A percentile compares a stretch with the other conserved stretches of the same genome.
phyloP scores from a whole-genome alignment of 2,329 filamentous ascomycete genomes.

The Aspergillus pseudonomiae region DNA sequence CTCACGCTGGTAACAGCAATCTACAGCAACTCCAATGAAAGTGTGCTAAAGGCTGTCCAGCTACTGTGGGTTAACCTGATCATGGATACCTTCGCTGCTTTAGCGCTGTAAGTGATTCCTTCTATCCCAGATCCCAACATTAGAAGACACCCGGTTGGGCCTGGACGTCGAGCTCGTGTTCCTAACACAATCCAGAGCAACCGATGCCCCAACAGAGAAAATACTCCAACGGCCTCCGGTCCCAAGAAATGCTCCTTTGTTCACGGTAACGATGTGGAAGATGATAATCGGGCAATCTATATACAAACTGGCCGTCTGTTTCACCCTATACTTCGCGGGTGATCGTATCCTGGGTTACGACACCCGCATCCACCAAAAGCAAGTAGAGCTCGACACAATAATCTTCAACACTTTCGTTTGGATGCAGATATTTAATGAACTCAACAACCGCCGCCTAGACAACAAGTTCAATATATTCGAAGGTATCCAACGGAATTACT shows the following conservation, averaged over 20 bases:
- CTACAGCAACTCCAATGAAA: slow-evolving; percentile 63
- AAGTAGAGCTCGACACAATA: slow-evolving; percentile 66
- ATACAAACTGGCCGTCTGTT: slow-evolving; percentile 76
- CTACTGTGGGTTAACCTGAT: slow-evolving; percentile 92
- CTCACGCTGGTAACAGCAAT: slow-evolving; percentile 85
- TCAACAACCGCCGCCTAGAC: slow-evolving; percentile 91
- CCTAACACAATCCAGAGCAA: slow-evolving; percentile 53
- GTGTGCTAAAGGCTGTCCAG: slow-evolving; percentile 80
- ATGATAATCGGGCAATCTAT: slow-evolving; percentile 92
- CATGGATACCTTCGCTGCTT: slow-evolving; percentile 51
- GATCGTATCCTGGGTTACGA: slow-evolving; percentile 57
- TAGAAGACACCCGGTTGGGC: not conserved
- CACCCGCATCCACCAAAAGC: slow-evolving; percentile 10
- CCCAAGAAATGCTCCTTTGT: slow-evolving; percentile 70
- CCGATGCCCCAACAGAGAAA: slow-evolving; percentile 77
- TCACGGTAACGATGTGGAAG: slow-evolving; percentile 95
- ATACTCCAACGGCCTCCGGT: slow-evolving; percentile 71
- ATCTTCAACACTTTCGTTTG: slow-evolving; percentile 99
- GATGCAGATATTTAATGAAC: slow-evolving; percentile 98
- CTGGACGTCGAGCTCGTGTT: not conserved
- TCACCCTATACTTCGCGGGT: slow-evolving; percentile 77
- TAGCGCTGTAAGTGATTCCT: slow-evolving; percentile 6
- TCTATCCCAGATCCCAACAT: not conserved
- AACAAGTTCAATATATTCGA: slow-evolving; percentile 94
- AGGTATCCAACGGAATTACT: slow-evolving; percentile 76